These are phyloP conservation scores for Eucalyptus tenuipes DNA, from an alignment of 345 rosid genomes.

Conservation along the genomic window DNA sequence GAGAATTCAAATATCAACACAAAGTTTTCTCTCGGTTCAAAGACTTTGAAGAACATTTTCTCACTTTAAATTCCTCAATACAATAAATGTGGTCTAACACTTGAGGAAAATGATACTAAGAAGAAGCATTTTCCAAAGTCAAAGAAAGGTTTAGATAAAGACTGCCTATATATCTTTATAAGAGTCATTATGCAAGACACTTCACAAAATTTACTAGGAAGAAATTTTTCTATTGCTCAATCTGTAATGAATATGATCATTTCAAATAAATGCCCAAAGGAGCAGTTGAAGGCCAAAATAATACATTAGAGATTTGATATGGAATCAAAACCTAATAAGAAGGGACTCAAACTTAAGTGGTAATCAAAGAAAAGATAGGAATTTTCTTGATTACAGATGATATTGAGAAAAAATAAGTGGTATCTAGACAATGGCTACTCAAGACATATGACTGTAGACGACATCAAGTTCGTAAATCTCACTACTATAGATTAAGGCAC, in stretches of 20 bases:
- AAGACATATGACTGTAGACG: neutral
- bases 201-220: neutral
- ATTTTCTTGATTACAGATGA: neutral
- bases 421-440: neutral
- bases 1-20: too few species aligned
- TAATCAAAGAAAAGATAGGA: neutral
- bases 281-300: neutral
- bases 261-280: neutral
- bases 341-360: neutral
- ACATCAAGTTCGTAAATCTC: neutral
- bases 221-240: neutral
- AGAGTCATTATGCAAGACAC: neutral
- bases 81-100: too few species aligned
- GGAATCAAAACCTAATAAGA: too few species aligned
- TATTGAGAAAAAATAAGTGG: neutral
- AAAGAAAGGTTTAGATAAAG: too few species aligned
- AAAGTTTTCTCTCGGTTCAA: too few species aligned
- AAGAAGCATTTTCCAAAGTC: neutral
- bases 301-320: neutral
- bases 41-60: too few species aligned
- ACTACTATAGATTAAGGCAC: neutral
- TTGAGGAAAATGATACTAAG: neutral
- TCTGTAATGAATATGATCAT: neutral
- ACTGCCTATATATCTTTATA: too few species aligned
- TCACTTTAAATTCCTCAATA: too few species aligned